Evolutionary conservation across 331 rosid species (phyloP).

Genomic region (Cydonia oblonga): DNA sequence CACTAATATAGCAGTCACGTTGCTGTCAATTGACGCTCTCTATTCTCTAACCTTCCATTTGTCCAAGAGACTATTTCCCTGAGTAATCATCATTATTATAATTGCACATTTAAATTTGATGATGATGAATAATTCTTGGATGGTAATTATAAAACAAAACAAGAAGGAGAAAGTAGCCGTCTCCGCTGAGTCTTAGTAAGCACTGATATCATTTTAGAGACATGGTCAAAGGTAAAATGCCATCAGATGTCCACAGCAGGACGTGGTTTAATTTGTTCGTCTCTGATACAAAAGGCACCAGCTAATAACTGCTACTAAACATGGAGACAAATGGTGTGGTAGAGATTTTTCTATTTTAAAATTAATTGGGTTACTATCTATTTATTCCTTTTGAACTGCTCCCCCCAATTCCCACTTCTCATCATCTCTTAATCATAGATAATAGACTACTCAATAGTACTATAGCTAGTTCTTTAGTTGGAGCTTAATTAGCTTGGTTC

Average conservation of each 20-base stretch:
- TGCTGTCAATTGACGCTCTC: conserved; percentile 36
- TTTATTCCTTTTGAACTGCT: conserved; percentile 50
- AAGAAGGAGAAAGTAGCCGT: conserved; percentile 8
- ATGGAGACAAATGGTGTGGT: conserved; percentile 38
- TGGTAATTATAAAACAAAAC: not conserved
- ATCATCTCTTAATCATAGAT: not conserved
- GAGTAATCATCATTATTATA: conserved; percentile 3
- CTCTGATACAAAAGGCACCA: conserved; percentile 28
- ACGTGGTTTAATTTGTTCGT: conserved; percentile 5
- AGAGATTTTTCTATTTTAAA: conserved; percentile 21
- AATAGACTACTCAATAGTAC: not conserved
- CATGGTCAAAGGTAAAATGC: not conserved
- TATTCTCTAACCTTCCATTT: conserved; percentile 9
- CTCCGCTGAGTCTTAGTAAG: conserved; percentile 9
- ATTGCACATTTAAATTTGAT: not conserved
- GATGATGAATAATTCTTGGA: not conserved
- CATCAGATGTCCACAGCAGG: not conserved
- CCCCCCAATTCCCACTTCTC: conserved; percentile 14
- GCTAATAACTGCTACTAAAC: conserved; percentile 27
- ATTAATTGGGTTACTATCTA: conserved; percentile 27
- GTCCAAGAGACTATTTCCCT: conserved; percentile 5
- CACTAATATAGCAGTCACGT: conserved; percentile 31
- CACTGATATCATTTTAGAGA: conserved; percentile 17
- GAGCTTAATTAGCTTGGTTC: not conserved
- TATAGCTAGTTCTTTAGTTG: conserved; percentile 13